Conservation (phyloP, 257 asterid species). For the Solanum infundibuliforme region DNA sequence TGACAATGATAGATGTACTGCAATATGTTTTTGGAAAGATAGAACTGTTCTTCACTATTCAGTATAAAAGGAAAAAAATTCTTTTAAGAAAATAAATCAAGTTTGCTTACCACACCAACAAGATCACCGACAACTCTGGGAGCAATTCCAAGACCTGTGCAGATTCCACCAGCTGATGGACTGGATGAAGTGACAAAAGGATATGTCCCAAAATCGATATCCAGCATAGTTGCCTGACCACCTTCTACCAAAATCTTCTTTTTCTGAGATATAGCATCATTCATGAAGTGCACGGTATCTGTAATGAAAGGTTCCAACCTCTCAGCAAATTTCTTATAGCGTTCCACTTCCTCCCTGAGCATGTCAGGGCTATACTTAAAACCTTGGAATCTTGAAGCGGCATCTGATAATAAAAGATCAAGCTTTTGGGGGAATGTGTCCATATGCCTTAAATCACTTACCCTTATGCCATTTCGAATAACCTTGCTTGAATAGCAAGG, state of each 20-base stretch:
- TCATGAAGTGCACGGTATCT: slow-evolving; percentile 83
- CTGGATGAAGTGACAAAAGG: slow-evolving; percentile 95
- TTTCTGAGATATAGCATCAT: slow-evolving; percentile 57
- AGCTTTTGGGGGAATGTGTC: slow-evolving; percentile 90
- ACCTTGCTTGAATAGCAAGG: slow-evolving; percentile 96
- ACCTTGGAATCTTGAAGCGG: slow-evolving; percentile 70
- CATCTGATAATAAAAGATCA: slow-evolving; percentile 71
- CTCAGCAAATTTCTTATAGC: slow-evolving; percentile 65
- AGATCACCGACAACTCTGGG: slow-evolving; percentile 90
- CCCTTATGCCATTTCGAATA: slow-evolving; percentile 85
- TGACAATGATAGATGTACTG: background rate
- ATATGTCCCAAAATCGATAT: slow-evolving; percentile 91
- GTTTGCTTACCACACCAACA: slow-evolving; percentile 79
- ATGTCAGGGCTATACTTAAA: slow-evolving; percentile 68
- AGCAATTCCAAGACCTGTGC: slow-evolving; percentile 97
- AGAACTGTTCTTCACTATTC: background rate
- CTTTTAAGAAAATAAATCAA: background rate
- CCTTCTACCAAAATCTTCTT: slow-evolving; percentile 88
- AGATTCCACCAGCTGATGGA: slow-evolving; percentile 98
- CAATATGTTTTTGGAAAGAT: background rate
- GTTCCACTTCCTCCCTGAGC: slow-evolving; percentile 82
- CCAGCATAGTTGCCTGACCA: slow-evolving; percentile 98
- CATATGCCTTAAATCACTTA: slow-evolving; percentile 91
- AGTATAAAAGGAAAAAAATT: background rate
- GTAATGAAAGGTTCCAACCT: slow-evolving; percentile 80